phyloP scores from a whole-genome alignment of 1,139 yeast genomes.

The Candida neerlandica region DNA sequence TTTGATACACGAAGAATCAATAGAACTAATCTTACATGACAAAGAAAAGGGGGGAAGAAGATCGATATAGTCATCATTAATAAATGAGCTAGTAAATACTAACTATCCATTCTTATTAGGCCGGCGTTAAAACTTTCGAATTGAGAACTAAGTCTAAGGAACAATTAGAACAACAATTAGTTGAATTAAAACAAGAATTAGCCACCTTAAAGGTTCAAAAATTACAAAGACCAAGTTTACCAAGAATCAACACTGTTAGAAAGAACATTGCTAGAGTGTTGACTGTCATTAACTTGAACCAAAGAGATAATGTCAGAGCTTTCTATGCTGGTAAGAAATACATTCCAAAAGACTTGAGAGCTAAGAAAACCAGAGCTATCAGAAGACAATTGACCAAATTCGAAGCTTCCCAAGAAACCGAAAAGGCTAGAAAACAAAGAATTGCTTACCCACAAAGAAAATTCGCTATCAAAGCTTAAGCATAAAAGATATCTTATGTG shows the following conservation, averaged over 20 bases:
- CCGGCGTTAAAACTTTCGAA: slow-evolving; percentile 94
- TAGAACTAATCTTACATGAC: not conserved
- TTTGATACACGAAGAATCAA: no score
- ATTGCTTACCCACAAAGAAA: slow-evolving; percentile 98
- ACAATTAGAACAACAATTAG: slow-evolving; percentile 91
- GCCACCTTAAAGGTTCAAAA: slow-evolving; percentile 97
- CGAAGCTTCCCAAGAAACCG: slow-evolving; percentile 83
- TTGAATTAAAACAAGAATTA: slow-evolving; percentile 95
- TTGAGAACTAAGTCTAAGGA: slow-evolving; percentile 97
- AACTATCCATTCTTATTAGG: slow-evolving; percentile 42
- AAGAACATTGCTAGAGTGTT: slow-evolving; percentile 98
- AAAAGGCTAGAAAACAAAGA: slow-evolving; percentile 87
- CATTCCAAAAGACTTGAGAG: slow-evolving; percentile 98
- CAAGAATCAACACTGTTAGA: slow-evolving; percentile 96
- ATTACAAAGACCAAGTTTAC: slow-evolving; percentile 86
- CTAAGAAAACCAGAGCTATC: slow-evolving; percentile 99
- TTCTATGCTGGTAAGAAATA: slow-evolving; percentile 96
- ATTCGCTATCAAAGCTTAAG: slow-evolving; percentile 97
- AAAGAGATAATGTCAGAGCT: slow-evolving; percentile 93
- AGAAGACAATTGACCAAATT: slow-evolving; percentile 93
- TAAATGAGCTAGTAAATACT: slow-evolving; percentile 1
- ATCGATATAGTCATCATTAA: not conserved
- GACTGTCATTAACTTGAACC: slow-evolving; percentile 95
- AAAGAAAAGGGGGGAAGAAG: not conserved
- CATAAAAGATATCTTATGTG: slow-evolving; percentile 11